Evolutionary conservation across 352 stramenopile species (phyloP), one percentile per base, ranked within the genome.

Genomic region (Phytopythium montanum): DNA sequence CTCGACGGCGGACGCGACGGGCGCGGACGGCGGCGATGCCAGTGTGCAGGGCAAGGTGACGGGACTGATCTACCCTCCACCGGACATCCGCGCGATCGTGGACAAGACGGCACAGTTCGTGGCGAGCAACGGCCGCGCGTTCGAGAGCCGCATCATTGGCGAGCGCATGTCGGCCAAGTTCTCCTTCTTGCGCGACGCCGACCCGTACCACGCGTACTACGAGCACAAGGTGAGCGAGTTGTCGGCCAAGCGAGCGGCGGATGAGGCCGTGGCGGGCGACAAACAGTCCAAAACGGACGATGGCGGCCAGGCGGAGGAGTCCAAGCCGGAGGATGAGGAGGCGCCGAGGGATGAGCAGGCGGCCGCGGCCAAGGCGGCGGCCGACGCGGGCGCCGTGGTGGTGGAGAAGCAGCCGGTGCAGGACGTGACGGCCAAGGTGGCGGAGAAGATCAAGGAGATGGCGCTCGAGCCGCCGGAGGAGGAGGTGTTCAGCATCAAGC

Each of bases 91-190:
- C 52, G 94, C 93, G 5, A 95, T 99, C 33, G 95, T 98, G 56
- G 97, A 99, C 79, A 99, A 98, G 78, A 99, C 98, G 8, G 97
- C 98, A 52, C 82, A 97, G 69, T 99, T 99, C 72, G 97, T 99
- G 53, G 96, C 97, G 26, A 98, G 96, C 68, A 98, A 99, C 71
- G 98, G 98, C 8, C 90, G 97, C 61, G 95, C 82, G 44, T 99
- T 99, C 66, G 98, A 99, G 81, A 86, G 88, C 62, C 93, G 95
- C 60, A 99, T 99, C 75, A 94, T 85, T 56, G 94, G 88, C 55
- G 96, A 99, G 78, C 94, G 93, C 38, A 95, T 97, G 65, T 98
- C 92, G 46, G 80, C 95, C 48, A 99, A 99, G 68, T 99, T 99
- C 76, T 94, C 97, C 31, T 99, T 99, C 76, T 81, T 99, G 68